Evolutionary conservation across 2,329 filamentous ascomycete genomes (phyloP), one percentile per base, ranked within the genome.

Genomic region (Zymoseptoria passerinii): DNA sequence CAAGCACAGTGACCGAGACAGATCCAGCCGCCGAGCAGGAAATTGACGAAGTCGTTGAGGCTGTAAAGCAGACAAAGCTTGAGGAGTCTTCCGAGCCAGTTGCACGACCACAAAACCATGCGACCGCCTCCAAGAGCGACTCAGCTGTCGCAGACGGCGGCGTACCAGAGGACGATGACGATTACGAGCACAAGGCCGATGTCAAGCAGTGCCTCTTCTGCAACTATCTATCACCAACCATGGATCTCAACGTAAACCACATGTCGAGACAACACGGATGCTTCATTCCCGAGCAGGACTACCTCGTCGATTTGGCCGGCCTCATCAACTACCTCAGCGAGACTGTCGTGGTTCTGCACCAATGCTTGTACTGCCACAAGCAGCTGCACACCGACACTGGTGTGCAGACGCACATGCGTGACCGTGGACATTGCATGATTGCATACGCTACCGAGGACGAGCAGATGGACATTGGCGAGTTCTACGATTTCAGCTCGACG

Each of bases 381-480:
- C 74, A 87, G 50, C 89, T 94, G 71, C 83, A 86, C 62, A 92
- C 86, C 10, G 80, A 88, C 0, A 85, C 86, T 58, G 92, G 89
- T 18, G 84, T 92, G 27, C 92, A 96, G 71, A 96, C 92, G 0
- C 94, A 99, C 73, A 99, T 99, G 94, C 86, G 90, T 50, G 94
- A 99, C 72, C 92, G 91, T 71, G 88, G 90, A 0, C 94, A 99
- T 75, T 97, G 92, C 81, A 96, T 92, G 82, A 95, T 99, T 66
- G 92, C 90, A 0, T 99, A 92, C 73, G 85, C 87, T 54, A 87
- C 86, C 0, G 90, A 96, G 71, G 87, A 88, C 40, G 91, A 97
- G 70, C 90, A 96, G 76, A 82, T 97, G 28, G 90, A 95, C 57
- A 90, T 99, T 69, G 94, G 94, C 58, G 90, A 97, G 64, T 96